Evolutionary conservation across 805 yeast species (phyloP), one percentile per base, ranked within the genome.

Genomic region (Sugiyamaella smithiae): DNA sequence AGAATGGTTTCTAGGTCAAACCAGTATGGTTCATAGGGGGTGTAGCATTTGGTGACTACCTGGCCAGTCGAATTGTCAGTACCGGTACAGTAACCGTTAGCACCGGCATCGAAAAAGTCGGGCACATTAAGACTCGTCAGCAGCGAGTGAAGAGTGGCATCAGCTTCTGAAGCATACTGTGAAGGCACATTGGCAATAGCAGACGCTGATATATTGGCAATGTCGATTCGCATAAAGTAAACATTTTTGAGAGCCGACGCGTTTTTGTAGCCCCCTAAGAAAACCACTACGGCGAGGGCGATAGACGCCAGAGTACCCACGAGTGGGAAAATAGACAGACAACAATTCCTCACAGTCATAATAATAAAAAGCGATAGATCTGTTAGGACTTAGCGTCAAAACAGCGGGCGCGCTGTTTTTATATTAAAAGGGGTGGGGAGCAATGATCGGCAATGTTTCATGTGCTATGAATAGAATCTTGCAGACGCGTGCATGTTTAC

Each of bases 31-130:
- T 78, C 70, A 49, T 70, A 64, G 17, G 90, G 79, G 7, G 70
- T 58, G 12, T 77, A 67, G 64, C 95, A 86, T 61, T 69, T 69
- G 2, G 72, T 68, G 54, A 72, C 70, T 37, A 63, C 57, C 32
- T 50, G 50, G 25, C 61, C 57, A 32, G 56, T 65, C 43, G 56
- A 41, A 26, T 52, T 40, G 50, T 56, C 43, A 48, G 59, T 55
- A 19, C 81, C 84, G 46, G 69, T 57, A 64, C 89, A 83, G 65
- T 79, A 82, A 20, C 84, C 84, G 78, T 84, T 82, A 56, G 79
- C 65, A 31, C 87, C 85, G 28, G 81, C 67, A 12, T 77, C 71
- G 55, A 77, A 78, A 24, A 75, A 68, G 37, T 73, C 74, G 2
- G 76, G 62, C 6, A 80, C 56, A 1, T 76, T 77, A 2, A 71